A percentile compares a stretch with the other conserved stretches of the same genome.
Conservation (phyloP, 2,329 filamentous ascomycete species). For the Sporothrix protearum region DNA sequence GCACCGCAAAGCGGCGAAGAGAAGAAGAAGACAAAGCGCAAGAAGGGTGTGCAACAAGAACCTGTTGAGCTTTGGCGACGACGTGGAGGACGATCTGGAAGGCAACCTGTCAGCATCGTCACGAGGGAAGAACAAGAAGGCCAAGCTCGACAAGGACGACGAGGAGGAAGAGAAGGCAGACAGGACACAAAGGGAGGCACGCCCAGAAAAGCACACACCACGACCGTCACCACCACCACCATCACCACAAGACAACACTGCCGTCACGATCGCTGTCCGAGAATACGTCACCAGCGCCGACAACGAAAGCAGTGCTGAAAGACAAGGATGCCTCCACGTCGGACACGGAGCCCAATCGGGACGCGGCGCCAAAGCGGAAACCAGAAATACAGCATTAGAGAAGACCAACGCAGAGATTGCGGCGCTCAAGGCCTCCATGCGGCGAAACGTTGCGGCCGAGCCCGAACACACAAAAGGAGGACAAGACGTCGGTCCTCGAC, state of each 20-base stretch:
- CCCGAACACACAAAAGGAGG: constrained; percentile 47
- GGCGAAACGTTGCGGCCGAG: constrained; percentile 54
- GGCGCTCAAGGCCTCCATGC: constrained; percentile 77
- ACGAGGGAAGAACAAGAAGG: constrained; percentile 33
- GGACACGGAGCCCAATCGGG: constrained; percentile 32
- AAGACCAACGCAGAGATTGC: constrained; percentile 76
- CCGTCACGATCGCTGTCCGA: constrained; percentile 12
- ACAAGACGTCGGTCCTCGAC: constrained; percentile 66
- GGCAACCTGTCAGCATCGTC: constrained; percentile 26
- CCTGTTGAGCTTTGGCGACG: constrained; percentile 72
- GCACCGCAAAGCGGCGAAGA: constrained; percentile 35
- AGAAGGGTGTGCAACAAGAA: constrained; percentile 60
- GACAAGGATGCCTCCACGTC: constrained; percentile 29
- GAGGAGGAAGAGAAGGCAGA: background rate
- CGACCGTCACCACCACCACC: too few species aligned
- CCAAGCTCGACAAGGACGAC: constrained; percentile 23
- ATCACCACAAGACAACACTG: constrained; percentile 7
- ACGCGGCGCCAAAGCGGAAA: constrained; percentile 22
- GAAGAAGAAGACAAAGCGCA: constrained; percentile 66
- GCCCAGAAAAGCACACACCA: background rate
- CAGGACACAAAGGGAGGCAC: background rate
- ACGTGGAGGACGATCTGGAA: constrained; percentile 53
- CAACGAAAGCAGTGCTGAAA: background rate
- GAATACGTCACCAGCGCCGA: background rate
- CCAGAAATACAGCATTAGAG: constrained; percentile 54